Percentiles rank a stretch among this genome's conserved stretches.
Conservation (phyloP, 768 basidiomycete genomes). For the Coprinopsis cinerea region DNA sequence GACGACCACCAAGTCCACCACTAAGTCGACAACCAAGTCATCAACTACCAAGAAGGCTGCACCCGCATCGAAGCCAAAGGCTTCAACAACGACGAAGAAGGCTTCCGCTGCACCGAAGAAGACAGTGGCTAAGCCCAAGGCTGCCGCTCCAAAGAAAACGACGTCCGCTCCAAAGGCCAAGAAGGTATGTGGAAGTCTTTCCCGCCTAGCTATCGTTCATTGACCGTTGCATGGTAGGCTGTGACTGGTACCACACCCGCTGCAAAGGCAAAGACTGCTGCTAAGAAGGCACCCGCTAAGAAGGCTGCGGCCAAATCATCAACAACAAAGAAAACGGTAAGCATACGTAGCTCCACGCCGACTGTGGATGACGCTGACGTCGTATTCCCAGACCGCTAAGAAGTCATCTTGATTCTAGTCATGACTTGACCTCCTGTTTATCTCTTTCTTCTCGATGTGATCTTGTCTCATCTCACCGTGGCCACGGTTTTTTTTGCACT, state of each 20-base stretch:
- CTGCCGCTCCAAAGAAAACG: conserved; percentile 30
- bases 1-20: conserved; percentile 20
- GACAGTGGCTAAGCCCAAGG: conserved; percentile 31
- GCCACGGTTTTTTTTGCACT: conserved; percentile 13
- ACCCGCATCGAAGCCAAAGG: conserved; percentile 22
- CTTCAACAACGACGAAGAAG: conserved; percentile 24
- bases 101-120: conserved; percentile 30
- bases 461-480: conserved; percentile 17
- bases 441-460: conserved; percentile 9
- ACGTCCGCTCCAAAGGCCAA: conserved; percentile 32
- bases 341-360: conserved; percentile 3
- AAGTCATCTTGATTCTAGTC: conserved; percentile 14
- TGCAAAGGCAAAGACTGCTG: conserved; percentile 37
- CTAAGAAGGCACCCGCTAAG: conserved; percentile 33
- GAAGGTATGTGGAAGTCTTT: conserved; percentile 31
- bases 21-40: conserved; percentile 20
- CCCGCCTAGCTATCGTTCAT: no score
- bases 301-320: conserved; percentile 28
- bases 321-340: conserved; percentile 33
- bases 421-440: background rate
- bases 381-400: conserved; percentile 22
- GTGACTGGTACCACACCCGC: conserved; percentile 36
- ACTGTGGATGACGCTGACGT: conserved; percentile 3
- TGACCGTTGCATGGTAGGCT: no score
- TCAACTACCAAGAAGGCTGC: conserved; percentile 23